Evolutionary conservation across 2,329 filamentous ascomycete species (phyloP).

Genomic region (Aspergillus sp.): DNA sequence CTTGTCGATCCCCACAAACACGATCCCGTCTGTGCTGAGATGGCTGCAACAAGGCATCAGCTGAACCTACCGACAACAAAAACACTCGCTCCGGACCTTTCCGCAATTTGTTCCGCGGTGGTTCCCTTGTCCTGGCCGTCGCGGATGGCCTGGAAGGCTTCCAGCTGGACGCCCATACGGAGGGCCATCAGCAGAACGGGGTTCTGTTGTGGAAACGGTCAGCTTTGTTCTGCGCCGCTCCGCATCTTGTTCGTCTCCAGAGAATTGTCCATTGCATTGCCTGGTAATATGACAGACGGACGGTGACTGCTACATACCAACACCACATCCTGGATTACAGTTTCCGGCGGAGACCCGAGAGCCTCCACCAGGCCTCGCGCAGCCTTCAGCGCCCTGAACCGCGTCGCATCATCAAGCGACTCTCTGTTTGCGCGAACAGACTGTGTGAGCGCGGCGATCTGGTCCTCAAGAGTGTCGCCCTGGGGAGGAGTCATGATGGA

Average conservation of each 20-base stretch:
- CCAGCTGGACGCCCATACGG: conserved; percentile 16
- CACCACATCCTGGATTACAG: conserved; percentile 12
- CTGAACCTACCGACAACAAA: conserved; percentile 11
- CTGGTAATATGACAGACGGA: not conserved
- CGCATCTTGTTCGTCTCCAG: not conserved
- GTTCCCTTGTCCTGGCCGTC: conserved; percentile 1
- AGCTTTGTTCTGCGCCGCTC: not conserved
- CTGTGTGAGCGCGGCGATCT: conserved; percentile 6
- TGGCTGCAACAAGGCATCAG: not conserved
- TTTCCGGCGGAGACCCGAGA: conserved; percentile 12
- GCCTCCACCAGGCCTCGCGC: conserved; percentile 8
- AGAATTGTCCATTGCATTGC: not conserved
- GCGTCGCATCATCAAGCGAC: conserved; percentile 7
- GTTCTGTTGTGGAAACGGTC: not conserved
- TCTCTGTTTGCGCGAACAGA: conserved; percentile 6
- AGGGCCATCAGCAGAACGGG: conserved; percentile 10
- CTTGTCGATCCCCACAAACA: not conserved
- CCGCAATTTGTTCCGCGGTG: conserved; percentile 9
- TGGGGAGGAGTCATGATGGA: not conserved
- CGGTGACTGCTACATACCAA: conserved; percentile 6
- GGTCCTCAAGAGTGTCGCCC: conserved; percentile 1
- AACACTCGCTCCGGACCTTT: conserved; percentile 10
- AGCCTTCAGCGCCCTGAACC: conserved; percentile 7
- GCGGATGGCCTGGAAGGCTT: conserved; percentile 6
- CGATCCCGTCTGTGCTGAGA: not conserved